Evolutionary conservation across 805 yeast genomes (phyloP), one percentile per base, ranked within the genome.

Genomic region (Myxozyma neotropica): DNA sequence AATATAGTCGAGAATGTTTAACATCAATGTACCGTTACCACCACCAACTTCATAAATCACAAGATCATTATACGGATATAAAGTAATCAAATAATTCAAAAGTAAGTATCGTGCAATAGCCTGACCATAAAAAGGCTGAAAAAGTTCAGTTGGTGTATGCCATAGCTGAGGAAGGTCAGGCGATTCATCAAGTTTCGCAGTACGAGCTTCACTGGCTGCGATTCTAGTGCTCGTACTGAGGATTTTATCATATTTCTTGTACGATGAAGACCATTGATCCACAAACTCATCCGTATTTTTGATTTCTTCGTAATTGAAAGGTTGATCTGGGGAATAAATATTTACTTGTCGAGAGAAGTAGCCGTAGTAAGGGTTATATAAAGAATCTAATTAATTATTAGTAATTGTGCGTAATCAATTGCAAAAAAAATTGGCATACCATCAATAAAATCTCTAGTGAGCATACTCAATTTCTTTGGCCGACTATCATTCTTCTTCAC

Each of bases 141-240:
- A 89, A 46, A 89, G 75, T 72, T 90, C 96, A 0, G 94, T 87
- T 0, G 96, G 96, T 0, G 96, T 89, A 70, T 89, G 96, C 96
- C 96, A 89, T 48, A 88, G 73, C 72, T 89, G 96, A 15, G 70
- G 59, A 65, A 67, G 23, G 17, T 53, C 47, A 19, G 61, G 53
- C 6, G 38, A 46, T 17, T 42, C 29, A 7, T 43, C n/a, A 21
- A 27, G 49, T 21, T 51, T 17, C 7, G 46, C 19, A 12, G 55
- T 38, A 17, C 47, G 55, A 12, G 63, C 42, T 6, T 48, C 43
- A 10, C 33, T n/a, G 7, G 43, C 43, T 19, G 43, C 21, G 33
- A 48, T 48, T 54, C 57, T 3, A 58, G 55, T 38, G 51, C 13
- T 66, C 17, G 48, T 64, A 69, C 50, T 68, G 49, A 66, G 56